Evolutionary conservation across 495 filamentous ascomycete species (phyloP), one percentile per base, ranked within the genome.

Genomic region (Penicillium tannophilum): DNA sequence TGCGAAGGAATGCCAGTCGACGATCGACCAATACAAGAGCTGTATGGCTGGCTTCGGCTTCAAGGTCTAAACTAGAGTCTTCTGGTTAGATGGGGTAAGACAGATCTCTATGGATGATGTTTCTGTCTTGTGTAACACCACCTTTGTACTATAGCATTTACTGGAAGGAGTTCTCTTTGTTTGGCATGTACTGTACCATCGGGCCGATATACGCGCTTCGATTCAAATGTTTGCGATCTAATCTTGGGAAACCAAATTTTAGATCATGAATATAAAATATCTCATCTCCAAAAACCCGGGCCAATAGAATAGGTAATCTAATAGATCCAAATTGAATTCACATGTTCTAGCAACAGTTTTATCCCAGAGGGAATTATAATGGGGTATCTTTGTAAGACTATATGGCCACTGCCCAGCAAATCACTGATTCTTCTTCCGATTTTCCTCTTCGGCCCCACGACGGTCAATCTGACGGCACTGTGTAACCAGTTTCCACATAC

Each of bases 31-130:
- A 64, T 98, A 98, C 77, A 86, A 88, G 82, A 84, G 75, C 54
- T 98, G 94, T 71, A 98, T 98, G 94, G 86, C 85, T 41, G 89
- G 92, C 19, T 98, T 88, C 69, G 94, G 94, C 35, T 98, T 98
- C 80, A 87, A 90, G 73, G 80, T 89, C 63, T 88, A 73, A 65
- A 66, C 45, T 35, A 33, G 17, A 4, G 14, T 4, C 39, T 41
- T 41, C 16, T n/a, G 39, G 14, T 41, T 41, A 17, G 16, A 41
- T 41, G 39, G 39, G 39, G 16, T n/a, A 41, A 41, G 39, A 14
- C 16, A 41, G 39, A 23, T 23, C 4, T 8, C 30, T 10, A 19
- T 54, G 35, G 31, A n/a, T 26, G 39, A 16, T 41, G 14, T 17
- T n/a, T 16, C 39, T n/a, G 39, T 17, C 14, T 54, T 65, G 56